phyloP scores from a whole-genome alignment of 306 rosid genomes.

The Erythrophleum fordii region DNA sequence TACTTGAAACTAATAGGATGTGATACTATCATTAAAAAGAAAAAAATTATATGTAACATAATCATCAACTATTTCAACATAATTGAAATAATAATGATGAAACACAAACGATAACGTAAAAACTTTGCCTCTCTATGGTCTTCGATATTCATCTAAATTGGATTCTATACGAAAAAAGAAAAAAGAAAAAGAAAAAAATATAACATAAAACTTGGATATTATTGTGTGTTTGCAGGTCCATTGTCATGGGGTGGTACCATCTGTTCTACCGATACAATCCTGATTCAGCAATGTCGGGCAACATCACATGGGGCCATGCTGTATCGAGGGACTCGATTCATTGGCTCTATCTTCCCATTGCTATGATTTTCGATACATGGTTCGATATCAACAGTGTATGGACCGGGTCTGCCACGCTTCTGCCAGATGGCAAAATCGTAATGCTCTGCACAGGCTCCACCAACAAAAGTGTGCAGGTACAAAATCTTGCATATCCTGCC shows the following conservation, averaged over 20 bases:
- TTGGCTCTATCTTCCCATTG: conserved; percentile 74
- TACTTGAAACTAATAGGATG: no score
- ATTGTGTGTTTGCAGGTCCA: conserved; percentile 59
- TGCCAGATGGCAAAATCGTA: conserved; percentile 69
- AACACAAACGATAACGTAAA: no score
- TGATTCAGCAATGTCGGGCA: conserved; percentile 79
- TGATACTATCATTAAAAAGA: no score
- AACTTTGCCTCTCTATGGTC: no score
- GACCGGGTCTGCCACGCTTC: conserved; percentile 78
- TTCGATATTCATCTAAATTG: no score
- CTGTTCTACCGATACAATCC: conserved; percentile 84
- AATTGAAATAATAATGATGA: no score
- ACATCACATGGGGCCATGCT: conserved; percentile 91
- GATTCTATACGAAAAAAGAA: no score
- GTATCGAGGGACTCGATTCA: conserved; percentile 74
- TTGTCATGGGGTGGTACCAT: conserved; percentile 83
- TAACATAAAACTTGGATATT: neutral
- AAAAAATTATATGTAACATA: no score
- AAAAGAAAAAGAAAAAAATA: no score
- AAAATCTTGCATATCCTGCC: conserved; percentile 74
- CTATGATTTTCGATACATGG: conserved; percentile 65
- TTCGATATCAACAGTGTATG: conserved; percentile 74
- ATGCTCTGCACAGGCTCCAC: conserved; percentile 73
- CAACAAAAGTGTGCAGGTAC: conserved; percentile 59
- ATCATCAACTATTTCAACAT: no score